These are phyloP conservation scores for Isoetes engelmannii DNA, from an alignment of 83 land plant species.

Conservation along the genomic window DNA sequence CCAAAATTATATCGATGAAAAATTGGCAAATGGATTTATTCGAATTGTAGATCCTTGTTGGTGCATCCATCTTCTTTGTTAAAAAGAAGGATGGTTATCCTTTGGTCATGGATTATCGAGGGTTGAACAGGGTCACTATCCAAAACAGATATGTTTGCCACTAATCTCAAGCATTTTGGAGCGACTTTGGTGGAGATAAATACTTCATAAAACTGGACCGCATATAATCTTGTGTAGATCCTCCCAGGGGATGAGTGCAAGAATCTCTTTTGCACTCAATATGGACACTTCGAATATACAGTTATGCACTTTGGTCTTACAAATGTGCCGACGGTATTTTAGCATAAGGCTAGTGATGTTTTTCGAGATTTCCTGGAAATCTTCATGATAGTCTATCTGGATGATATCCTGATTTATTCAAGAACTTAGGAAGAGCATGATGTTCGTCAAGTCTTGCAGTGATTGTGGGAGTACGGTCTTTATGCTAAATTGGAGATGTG, in stretches of 20 bases:
- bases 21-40: slow-evolving; percentile 6
- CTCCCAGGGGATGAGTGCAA: background rate
- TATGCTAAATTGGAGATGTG: slow-evolving; percentile 5
- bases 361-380: too few species aligned
- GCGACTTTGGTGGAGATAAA: background rate
- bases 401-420: too few species aligned
- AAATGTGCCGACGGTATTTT: too few species aligned
- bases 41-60: slow-evolving; percentile 3
- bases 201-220: slow-evolving; percentile 3
- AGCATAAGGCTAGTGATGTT: too few species aligned
- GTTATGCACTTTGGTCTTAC: background rate
- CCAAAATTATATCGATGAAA: background rate
- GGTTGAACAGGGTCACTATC: slow-evolving; percentile 1
- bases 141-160: slow-evolving; percentile 5
- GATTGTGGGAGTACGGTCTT: background rate
- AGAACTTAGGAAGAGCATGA: too few species aligned
- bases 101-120: background rate
- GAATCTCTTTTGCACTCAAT: background rate
- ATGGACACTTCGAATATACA: background rate
- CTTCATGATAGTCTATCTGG: too few species aligned
- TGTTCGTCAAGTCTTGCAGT: slow-evolving; percentile 1
- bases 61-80: background rate
- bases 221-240: background rate
- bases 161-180: slow-evolving; percentile 1
- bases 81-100: slow-evolving; percentile 4